Base-by-base conservation (phyloP, 108 stramenopile genomes). In the Pseudonitzschia pungens region DNA sequence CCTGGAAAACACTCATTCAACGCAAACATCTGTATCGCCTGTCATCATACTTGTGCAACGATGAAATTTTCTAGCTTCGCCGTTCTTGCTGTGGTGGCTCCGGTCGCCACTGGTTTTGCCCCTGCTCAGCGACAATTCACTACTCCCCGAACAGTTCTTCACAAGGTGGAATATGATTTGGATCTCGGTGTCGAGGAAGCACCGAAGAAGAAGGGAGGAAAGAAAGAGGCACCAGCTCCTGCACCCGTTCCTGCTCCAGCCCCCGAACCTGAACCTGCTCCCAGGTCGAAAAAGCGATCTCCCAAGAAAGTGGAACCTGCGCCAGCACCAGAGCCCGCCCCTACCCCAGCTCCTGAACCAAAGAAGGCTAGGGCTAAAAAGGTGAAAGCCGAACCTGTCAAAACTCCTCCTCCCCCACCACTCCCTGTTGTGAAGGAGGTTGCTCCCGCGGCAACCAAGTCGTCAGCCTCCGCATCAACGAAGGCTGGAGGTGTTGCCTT, bases 1-100 rank as follows among this genome's bases (percentile, higher is more conserved):
- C 26, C 22, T 9, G 2, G 2, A 26, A 55, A 55, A 12, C 12
- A 55, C 9, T 26, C 24, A 55, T 55, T n/a, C n/a, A 53, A 53
- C 4, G 24, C 54, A 55, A 10, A 21, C 10, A 55, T 55, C 20
- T 10, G 45, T 24, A 55, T 26, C 21, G 54, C 24, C 54, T 55
- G 24, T 55, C 33, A 40, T 9, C 20, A 62, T 8, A 32, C 55
- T 29, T 28, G n/a, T 29, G 48, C 53, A 65, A 89, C 73, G 68
- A 91, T 91, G 90, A 91, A 87, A 75, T 91, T 91, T 79, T 82
- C 86, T 12, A 78, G 73, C 50, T 58, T 77, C 71, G 78, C 78
- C 27, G 83, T 88, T 50, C 69, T 91, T 44, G 83, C 87, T 57
- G 83, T 78, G 64, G 79, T 83, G 65, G 84, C 83, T 51, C 76